Percentiles rank a stretch among this genome's conserved stretches.
These are phyloP conservation scores for Thinopyrum obtusiflorum DNA, from an alignment of 202 grass and related monocot species.

Conservation along the genomic window DNA sequence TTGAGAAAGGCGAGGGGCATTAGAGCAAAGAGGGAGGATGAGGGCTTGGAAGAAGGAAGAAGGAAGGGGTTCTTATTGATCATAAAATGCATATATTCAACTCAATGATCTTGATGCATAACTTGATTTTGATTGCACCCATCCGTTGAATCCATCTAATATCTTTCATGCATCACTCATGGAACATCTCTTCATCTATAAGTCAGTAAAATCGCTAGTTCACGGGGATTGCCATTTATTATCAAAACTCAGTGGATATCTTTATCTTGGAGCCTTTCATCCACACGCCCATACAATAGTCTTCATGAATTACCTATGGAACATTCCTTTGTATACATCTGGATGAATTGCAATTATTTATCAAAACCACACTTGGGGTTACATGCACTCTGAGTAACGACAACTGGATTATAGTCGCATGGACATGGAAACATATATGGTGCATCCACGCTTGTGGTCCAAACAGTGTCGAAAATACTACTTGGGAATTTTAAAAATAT, in stretches of 20 bases:
- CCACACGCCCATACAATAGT: background rate
- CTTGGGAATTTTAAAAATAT: too few relatives aligned
- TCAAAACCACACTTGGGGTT: too few relatives aligned
- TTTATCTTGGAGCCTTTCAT: background rate
- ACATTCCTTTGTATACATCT: background rate
- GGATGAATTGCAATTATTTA: too few relatives aligned
- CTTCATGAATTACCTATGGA: background rate
- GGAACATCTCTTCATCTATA: background rate
- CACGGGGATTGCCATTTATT: background rate
- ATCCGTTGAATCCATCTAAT: background rate
- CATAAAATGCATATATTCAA: background rate
- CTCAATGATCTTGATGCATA: background rate
- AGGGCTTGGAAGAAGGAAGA: too few relatives aligned
- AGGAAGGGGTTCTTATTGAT: too few relatives aligned
- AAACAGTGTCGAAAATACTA: too few relatives aligned
- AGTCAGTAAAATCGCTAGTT: background rate
- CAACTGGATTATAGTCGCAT: too few relatives aligned
- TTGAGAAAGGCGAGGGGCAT: too few relatives aligned
- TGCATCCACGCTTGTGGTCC: too few relatives aligned
- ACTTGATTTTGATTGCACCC: background rate
- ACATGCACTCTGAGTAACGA: too few relatives aligned
- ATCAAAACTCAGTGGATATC: background rate
- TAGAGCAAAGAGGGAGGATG: too few relatives aligned
- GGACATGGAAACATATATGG: too few relatives aligned
- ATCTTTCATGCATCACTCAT: background rate